These are phyloP conservation scores for Berkeleyomyces basicola DNA, from an alignment of 2,329 filamentous ascomycete genomes.

Conservation along the genomic window DNA sequence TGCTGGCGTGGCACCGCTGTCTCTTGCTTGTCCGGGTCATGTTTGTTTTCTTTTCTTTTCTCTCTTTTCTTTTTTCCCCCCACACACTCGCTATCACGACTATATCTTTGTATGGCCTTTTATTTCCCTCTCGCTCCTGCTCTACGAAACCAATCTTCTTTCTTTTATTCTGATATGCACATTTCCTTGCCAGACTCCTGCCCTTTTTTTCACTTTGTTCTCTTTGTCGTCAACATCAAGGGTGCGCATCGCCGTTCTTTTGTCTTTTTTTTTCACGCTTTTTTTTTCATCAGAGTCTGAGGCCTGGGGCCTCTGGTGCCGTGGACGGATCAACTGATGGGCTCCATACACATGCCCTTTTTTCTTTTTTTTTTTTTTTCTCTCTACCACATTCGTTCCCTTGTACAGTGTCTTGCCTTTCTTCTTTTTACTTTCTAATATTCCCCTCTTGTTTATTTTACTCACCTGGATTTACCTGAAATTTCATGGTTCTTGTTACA, in stretches of 20 bases:
- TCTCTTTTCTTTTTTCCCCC: conserved; percentile 2
- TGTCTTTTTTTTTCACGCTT: not conserved
- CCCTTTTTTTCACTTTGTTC: not conserved
- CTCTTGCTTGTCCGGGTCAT: not conserved
- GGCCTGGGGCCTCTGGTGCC: not conserved
- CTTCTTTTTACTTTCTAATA: not conserved
- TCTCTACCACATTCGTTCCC: not conserved
- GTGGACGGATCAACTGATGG: not conserved
- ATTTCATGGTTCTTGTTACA: not conserved
- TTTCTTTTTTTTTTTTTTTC: not conserved
- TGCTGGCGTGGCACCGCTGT: not conserved
- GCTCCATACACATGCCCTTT: not conserved
- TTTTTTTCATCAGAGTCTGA: not conserved
- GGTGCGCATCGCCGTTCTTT: not conserved
- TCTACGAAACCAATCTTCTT: not conserved
- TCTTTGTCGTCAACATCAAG: not conserved
- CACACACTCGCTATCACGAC: not conserved
- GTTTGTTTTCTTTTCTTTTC: not conserved
- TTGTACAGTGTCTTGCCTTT: not conserved
- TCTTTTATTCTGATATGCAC: not conserved
- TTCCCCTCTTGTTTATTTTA: not conserved
- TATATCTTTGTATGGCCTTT: not conserved
- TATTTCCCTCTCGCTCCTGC: not conserved
- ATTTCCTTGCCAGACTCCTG: not conserved
- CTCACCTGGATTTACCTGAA: not conserved